Evolutionary conservation across 2,329 filamentous ascomycete species (phyloP).

Genomic region (Colletotrichum truncatum): DNA sequence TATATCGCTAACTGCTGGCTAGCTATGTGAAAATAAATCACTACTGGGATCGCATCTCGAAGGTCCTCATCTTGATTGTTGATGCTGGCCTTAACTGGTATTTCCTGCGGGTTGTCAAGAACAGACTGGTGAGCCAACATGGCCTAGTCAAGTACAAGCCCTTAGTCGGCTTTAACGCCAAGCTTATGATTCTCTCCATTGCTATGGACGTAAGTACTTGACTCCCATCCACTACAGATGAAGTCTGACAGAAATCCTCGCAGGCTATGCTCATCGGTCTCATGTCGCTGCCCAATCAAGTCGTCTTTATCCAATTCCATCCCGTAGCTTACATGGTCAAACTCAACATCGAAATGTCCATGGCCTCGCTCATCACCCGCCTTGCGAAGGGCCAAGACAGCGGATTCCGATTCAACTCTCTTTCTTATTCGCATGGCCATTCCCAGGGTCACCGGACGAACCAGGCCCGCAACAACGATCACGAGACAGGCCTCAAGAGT

Average conservation of each 20-base stretch:
- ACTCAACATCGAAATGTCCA: conserved; percentile 63
- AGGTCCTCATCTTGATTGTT: conserved; percentile 59
- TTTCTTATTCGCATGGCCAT: conserved; percentile 10
- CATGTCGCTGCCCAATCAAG: conserved; percentile 43
- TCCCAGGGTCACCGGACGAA: background rate
- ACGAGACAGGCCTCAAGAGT: conserved; percentile 9
- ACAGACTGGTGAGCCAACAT: conserved; percentile 54
- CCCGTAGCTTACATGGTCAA: conserved; percentile 63
- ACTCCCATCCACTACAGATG: no score
- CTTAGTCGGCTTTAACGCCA: conserved; percentile 58
- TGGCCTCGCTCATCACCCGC: conserved; percentile 59
- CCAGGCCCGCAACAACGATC: background rate
- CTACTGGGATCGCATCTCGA: conserved; percentile 62
- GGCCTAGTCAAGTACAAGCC: conserved; percentile 60
- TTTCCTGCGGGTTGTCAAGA: conserved; percentile 57
- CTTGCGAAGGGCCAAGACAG: conserved; percentile 25
- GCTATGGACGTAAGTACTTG: conserved; percentile 53
- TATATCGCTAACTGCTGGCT: no score
- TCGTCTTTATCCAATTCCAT: conserved; percentile 59
- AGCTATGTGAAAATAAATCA: conserved; percentile 53
- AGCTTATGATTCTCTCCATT: conserved; percentile 58
- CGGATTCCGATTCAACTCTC: conserved; percentile 16
- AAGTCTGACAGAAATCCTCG: background rate
- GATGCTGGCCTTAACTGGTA: conserved; percentile 62
- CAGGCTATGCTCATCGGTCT: conserved; percentile 43